phyloP scores from a whole-genome alignment of 305 asterid species.

The Solanum hybrid region DNA sequence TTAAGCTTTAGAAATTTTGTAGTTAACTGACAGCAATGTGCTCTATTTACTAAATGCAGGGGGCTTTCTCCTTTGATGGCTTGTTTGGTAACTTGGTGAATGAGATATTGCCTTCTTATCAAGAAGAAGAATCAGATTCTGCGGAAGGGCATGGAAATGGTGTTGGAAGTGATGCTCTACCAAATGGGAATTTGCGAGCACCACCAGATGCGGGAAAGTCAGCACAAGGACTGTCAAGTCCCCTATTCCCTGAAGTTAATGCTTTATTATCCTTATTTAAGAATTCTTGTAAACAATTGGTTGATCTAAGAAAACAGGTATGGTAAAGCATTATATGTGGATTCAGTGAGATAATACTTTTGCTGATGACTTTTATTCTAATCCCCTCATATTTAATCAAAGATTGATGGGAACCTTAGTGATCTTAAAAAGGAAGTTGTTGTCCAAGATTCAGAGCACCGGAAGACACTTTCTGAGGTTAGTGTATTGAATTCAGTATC shows the following conservation, averaged over 20 bases:
- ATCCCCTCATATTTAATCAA: constrained; percentile 12
- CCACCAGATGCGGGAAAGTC: constrained; percentile 55
- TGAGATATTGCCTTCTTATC: constrained; percentile 78
- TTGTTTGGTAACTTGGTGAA: constrained; percentile 86
- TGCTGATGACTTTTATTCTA: constrained; percentile 1
- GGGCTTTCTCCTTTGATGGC: constrained; percentile 94
- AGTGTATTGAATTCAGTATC: background rate
- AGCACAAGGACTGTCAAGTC: constrained; percentile 42
- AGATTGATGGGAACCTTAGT: constrained; percentile 86
- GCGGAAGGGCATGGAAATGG: constrained; percentile 47
- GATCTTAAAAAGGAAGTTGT: constrained; percentile 75
- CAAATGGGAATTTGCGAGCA: constrained; percentile 68
- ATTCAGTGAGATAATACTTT: background rate
- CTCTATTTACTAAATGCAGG: constrained; percentile 35
- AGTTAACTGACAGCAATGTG: constrained; percentile 1
- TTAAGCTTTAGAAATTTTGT: background rate
- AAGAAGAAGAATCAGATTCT: constrained; percentile 62
- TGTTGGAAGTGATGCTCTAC: constrained; percentile 34
- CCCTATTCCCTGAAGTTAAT: constrained; percentile 91
- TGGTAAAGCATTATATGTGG: background rate
- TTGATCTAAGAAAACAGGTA: constrained; percentile 90
- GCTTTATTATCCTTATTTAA: constrained; percentile 70
- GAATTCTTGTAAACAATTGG: constrained; percentile 70
- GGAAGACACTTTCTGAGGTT: constrained; percentile 90
- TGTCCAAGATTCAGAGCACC: constrained; percentile 84